Base-by-base conservation (phyloP, 2,329 filamentous ascomycete species). In the Penicillium sp. region DNA sequence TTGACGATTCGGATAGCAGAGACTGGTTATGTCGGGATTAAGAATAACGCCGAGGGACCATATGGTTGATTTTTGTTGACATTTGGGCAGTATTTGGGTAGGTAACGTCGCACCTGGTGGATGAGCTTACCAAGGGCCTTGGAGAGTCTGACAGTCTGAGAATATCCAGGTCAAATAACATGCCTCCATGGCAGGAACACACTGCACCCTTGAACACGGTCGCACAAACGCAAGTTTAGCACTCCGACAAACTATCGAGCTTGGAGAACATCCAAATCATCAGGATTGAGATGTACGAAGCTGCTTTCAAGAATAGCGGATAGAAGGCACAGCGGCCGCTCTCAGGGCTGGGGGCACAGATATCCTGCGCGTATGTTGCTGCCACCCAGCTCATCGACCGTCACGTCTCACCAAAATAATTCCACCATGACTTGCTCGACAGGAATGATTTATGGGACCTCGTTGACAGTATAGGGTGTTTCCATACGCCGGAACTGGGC, bases 61-160 rank as follows among this genome's bases (percentile, higher is more conserved):
- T 82, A 81, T 55, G 80, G 80, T 3, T 80, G 80, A 0, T 82
- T 79, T 60, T 65, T 83, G 10, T 65, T 67, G n/a, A 74, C 70
- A 59, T 82, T 82, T 61, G 73, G 75, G 15, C 59, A 71, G 33
- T 74, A 75, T 0, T 68, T 64, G n/a, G 70, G 66, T 0, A 66
- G 69, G 26, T 59, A 72, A 1, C 49, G 28, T 65, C 13, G 76
- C 70, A 22, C 53, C 28, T 67, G 6, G 35, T 65, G 13, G 66
- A 68, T 54, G 75, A 76, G 63, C 44, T 79, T 24, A 55, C 65
- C 26, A 68, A 73, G 40, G 75, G 64, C 1, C 70, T 82, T 5
- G 78, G 80, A 0, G 50, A 70, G 67, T 47, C 12, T 82, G 79
- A 79, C 65, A 79, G 60, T 75, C 68, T 9, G 42, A 73, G 12